Conservation (phyloP, 768 basidiomycete genomes). For the Pleurotus cornucopiae region DNA sequence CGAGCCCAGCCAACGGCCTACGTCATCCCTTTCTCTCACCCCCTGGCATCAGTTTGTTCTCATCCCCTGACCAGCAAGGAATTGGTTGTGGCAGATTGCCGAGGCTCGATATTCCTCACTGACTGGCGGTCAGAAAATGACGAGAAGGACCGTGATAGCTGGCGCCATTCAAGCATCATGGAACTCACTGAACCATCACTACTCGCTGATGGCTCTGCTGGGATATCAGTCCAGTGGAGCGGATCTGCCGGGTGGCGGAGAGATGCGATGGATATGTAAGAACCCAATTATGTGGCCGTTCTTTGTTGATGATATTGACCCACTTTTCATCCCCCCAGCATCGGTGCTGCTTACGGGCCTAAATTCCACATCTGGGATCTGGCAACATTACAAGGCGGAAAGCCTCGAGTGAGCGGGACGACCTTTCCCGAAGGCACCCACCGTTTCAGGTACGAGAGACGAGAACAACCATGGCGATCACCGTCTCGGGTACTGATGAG, state of each 20-base stretch:
- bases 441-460: slow-evolving; percentile 52
- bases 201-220: slow-evolving; percentile 48
- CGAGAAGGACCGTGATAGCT: slow-evolving; percentile 43
- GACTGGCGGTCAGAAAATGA: slow-evolving; percentile 79
- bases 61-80: slow-evolving; percentile 76
- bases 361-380: slow-evolving; percentile 77
- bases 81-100: slow-evolving; percentile 72
- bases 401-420: slow-evolving; percentile 57
- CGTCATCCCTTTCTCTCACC: slow-evolving; percentile 67
- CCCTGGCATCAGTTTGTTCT: slow-evolving; percentile 63
- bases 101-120: slow-evolving; percentile 71
- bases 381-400: slow-evolving; percentile 66
- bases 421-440: slow-evolving; percentile 66
- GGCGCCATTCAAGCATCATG: slow-evolving; percentile 60
- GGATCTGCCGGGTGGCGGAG: slow-evolving; percentile 69
- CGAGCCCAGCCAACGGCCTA: slow-evolving; percentile 75
- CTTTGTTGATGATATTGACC: neutral
- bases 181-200: slow-evolving; percentile 73
- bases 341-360: slow-evolving; percentile 74
- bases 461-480: neutral
- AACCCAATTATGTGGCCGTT: slow-evolving; percentile 12
- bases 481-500: neutral
- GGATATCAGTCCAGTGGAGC: slow-evolving; percentile 39
- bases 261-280: slow-evolving; percentile 70
- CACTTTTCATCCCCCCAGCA: slow-evolving; percentile 30